phyloP scores from a whole-genome alignment of 306 rosid genomes.

The Begonia fuchsioides region DNA sequence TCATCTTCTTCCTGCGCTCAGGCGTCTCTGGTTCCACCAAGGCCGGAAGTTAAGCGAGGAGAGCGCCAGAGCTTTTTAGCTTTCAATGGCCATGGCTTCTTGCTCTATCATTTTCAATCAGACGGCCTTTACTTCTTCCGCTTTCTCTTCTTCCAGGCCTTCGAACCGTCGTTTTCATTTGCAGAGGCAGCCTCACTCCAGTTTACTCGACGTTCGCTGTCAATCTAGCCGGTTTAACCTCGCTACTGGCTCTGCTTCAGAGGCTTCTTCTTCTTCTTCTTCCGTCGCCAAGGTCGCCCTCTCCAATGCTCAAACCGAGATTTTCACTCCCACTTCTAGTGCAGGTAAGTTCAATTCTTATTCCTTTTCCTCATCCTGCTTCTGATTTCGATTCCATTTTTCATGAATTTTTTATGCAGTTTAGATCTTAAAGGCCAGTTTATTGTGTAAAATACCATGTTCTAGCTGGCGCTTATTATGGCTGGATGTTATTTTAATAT shows the following conservation, averaged over 20 bases:
- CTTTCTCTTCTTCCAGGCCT: constrained; percentile 14
- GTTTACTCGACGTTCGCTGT: constrained; percentile 12
- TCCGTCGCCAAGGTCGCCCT: constrained; percentile 12
- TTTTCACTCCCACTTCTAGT: constrained; percentile 16
- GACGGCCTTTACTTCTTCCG: constrained; percentile 14
- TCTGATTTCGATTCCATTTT: neutral
- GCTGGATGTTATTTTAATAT: too few species aligned
- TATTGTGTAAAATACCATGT: too few species aligned
- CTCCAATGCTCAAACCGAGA: constrained; percentile 21
- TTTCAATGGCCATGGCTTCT: constrained; percentile 23
- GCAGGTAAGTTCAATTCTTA: constrained; percentile 16
- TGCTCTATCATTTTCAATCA: constrained; percentile 17
- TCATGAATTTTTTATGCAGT: too few species aligned
- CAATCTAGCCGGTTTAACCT: constrained; percentile 6
- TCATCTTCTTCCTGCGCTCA: too few species aligned
- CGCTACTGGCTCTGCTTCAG: neutral
- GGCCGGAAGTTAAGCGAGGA: too few species aligned
- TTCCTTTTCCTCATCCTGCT: neutral
- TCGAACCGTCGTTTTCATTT: constrained; percentile 10
- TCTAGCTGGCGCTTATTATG: too few species aligned
- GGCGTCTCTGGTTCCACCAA: too few species aligned
- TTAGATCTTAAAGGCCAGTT: too few species aligned
- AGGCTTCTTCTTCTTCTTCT: constrained; percentile 10
- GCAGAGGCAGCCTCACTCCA: neutral
- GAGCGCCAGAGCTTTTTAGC: too few species aligned